These are phyloP conservation scores for Trypanosoma boissoni DNA, from an alignment of 208 protist genomes.

Conservation along the genomic window DNA sequence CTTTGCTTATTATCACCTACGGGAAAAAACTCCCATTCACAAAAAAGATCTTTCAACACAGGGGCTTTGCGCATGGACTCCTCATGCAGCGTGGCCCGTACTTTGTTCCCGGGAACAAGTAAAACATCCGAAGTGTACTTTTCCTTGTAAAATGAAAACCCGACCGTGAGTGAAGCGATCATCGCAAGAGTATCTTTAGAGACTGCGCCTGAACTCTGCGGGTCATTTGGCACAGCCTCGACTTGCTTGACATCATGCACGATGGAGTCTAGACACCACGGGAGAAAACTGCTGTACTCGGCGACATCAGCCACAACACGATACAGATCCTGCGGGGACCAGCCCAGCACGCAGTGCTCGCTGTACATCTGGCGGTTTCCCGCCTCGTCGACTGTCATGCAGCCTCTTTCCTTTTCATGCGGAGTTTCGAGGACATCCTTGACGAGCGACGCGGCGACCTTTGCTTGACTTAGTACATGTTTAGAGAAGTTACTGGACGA, in stretches of 20 bases:
- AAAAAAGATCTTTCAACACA: slow-evolving; percentile 54
- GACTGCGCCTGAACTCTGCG: not conserved
- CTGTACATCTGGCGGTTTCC: slow-evolving; percentile 51
- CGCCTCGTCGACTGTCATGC: not conserved
- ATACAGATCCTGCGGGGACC: slow-evolving; percentile 65
- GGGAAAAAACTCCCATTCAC: slow-evolving; percentile 68
- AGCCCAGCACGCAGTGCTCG: slow-evolving; percentile 79
- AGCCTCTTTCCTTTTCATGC: not conserved
- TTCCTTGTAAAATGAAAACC: slow-evolving; percentile 76
- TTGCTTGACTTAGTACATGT: no score
- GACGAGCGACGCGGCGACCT: no score
- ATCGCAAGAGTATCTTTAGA: slow-evolving; percentile 35
- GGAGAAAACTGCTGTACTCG: slow-evolving; percentile 68
- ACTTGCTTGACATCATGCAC: slow-evolving; percentile 46
- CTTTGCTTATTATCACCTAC: slow-evolving; percentile 33
- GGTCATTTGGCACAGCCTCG: not conserved
- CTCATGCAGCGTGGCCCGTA: slow-evolving; percentile 58
- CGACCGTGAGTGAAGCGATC: slow-evolving; percentile 64
- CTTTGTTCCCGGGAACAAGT: slow-evolving; percentile 41
- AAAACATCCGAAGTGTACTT: slow-evolving; percentile 72
- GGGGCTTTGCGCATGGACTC: slow-evolving; percentile 21
- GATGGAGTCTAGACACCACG: slow-evolving; percentile 67
- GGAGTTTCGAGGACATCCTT: no score
- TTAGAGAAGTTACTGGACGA: no score
- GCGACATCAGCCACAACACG: slow-evolving; percentile 72